Evolutionary conservation across 345 rosid species (phyloP).

Genomic region (Salix dunnii): DNA sequence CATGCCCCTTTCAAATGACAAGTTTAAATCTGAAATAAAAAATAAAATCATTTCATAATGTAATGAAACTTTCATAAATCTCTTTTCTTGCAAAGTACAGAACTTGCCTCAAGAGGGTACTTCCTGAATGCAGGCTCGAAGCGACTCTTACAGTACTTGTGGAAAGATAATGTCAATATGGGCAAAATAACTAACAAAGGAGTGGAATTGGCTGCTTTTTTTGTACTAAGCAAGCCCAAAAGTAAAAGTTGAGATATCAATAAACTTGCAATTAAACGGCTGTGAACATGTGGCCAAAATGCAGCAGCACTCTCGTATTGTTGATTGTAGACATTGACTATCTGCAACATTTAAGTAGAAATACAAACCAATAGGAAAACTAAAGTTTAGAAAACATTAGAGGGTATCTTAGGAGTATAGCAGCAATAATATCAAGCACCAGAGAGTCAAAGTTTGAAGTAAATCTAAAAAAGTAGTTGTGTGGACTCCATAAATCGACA

Average conservation of each 20-base stretch:
- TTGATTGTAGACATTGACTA: slow-evolving; percentile 88
- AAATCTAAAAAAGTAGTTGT: neutral
- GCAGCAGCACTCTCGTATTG: slow-evolving; percentile 93
- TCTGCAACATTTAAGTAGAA: slow-evolving; percentile 36
- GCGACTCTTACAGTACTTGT: slow-evolving; percentile 86
- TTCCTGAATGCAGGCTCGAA: slow-evolving; percentile 89
- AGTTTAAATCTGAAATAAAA: neutral
- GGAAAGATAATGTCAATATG: slow-evolving; percentile 71
- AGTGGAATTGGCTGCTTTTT: slow-evolving; percentile 84
- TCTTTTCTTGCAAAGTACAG: neutral
- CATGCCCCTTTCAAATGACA: neutral
- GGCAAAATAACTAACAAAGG: slow-evolving; percentile 80
- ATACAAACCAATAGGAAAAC: neutral
- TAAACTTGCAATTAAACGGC: slow-evolving; percentile 77
- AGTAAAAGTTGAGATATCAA: slow-evolving; percentile 83
- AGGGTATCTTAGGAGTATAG: neutral
- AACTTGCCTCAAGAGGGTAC: slow-evolving; percentile 82
- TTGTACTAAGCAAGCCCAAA: slow-evolving; percentile 83
- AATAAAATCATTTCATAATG: neutral
- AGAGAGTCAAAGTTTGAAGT: neutral
- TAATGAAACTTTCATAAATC: neutral
- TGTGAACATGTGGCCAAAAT: slow-evolving; percentile 96
- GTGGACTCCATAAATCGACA: neutral
- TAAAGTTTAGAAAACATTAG: neutral
- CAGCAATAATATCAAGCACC: neutral